Base-by-base conservation (phyloP, 306 rosid genomes). In the Adenanthera pavonina region DNA sequence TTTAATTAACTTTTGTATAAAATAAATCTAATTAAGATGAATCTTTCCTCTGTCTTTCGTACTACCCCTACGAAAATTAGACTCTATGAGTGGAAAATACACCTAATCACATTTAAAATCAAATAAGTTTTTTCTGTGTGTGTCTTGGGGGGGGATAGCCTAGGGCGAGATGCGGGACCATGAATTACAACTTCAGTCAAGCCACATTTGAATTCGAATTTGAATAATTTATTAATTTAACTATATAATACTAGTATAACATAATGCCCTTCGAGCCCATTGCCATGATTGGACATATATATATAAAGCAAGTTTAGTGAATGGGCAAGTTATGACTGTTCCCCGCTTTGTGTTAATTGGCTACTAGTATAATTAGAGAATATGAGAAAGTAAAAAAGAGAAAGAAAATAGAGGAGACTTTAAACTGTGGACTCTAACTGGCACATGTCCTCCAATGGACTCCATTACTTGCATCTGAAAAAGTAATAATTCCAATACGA, bases 401-500 rank as follows among this genome's bases (percentile, higher is more conserved):
- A 67, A 66, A 17, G 5, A 60, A 44, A 33, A 78, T 53, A 51
- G 17, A 13, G 34, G 56, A 53, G 17, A 57, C 76, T 53, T 66
- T 61, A 16, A 44, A 44, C 1, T 59, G 43, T 76, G 17, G 74
- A 76, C 47, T 65, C 65, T 6, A 72, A 75, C 54, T 52, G 76
- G 64, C 10, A 62, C 65, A 68, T 77, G 34, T 77, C 81, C 61
- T 80, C 78, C 79, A 82, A 5, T 57, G 64, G 47, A n/a, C 72
- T 44, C 34, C 61, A 82, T 59, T 81, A 69, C 47, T 59, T 85
- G 86, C 56, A 81, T 72, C 69, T 76, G 56, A n/a, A 79, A 79
- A 81, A 65, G 74, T 72, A 65, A 78, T 70, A 61, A 59, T 81
- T 81, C 78, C 70, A 62, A 70, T 12, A 64, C 80, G 47, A 75